Evolutionary conservation across 257 asterid species (phyloP).

Genomic region (Solanum sparsipilum): DNA sequence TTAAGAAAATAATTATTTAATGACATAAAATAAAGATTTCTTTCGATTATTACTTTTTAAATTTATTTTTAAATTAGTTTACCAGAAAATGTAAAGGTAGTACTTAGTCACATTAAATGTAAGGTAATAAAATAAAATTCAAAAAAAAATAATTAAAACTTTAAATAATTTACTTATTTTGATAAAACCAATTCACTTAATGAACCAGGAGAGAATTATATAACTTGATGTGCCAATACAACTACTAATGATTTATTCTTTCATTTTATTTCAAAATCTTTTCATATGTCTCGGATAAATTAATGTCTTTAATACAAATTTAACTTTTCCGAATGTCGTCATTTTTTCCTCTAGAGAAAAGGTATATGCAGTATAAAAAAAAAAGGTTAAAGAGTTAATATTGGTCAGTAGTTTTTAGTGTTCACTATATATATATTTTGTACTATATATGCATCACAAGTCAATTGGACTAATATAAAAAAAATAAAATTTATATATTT

Average conservation of each 20-base stretch:
- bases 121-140: no score
- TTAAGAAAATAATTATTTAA: no score
- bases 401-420: neutral
- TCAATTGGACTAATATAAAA: neutral
- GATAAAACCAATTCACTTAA: neutral
- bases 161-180: neutral
- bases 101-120: neutral
- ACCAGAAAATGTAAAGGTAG: neutral
- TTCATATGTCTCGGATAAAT: neutral
- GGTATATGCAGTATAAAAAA: neutral
- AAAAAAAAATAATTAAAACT: no score
- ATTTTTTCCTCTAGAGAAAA: neutral
- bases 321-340: no score
- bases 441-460: no score
- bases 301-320: neutral
- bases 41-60: neutral
- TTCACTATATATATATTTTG: neutral
- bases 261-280: no score
- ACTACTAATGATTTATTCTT: no score
- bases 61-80: no score
- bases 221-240: neutral
- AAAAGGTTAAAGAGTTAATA: neutral
- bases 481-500: neutral
- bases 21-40: neutral
- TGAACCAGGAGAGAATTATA: neutral